Base-by-base conservation (phyloP, 257 asterid species). In the Eustoma russellianum region DNA sequence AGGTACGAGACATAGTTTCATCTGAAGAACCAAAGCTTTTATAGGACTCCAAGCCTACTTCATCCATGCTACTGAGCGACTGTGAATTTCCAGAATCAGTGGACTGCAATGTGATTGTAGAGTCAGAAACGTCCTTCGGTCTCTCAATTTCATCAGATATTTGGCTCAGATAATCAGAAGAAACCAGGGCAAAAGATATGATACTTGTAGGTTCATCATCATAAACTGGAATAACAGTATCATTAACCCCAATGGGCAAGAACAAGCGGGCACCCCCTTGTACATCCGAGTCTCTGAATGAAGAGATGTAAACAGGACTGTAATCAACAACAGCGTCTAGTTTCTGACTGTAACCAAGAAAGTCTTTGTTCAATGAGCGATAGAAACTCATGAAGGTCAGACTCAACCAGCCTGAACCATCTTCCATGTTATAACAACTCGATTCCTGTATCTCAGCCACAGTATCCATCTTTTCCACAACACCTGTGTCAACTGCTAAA, bases 141-240 rank as follows among this genome's bases (percentile, higher is more conserved):
- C 75, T 76, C 50, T 84, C 90, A 13, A 76, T 66, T 65, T 87
- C 98, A 53, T 79, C 79, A 9, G 83, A 74, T 41, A 87, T 48
- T 56, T 84, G 94, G 57, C 33, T 53, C 41, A 67, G 45, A 71
- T 82, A 91, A 48, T 76, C 88, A 47, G 68, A 76, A 9, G 90
- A 82, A 55, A 65, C 75, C 16, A 91, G 94, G 12, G 93, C 90
- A 60, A 79, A 79, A 8, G 98, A 62, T 69, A 91, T 88, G 50
- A 85, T 72, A 71, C 97, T 91, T 2, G 98, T 91, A n/a, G 94
- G 98, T 71, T 91, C 98, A 66, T 91, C 95, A 65, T 91, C 98
- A 60, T 75, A 85, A 45, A 91, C 94, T 0, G 96, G 88, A 61
- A 91, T 15, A 50, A 87, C 89, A 50, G 77, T 80, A 63, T 80